Evolutionary conservation across 305 asterid species (phyloP), one percentile per base, ranked within the genome.

Genomic region (Fraxinus baroniana): DNA sequence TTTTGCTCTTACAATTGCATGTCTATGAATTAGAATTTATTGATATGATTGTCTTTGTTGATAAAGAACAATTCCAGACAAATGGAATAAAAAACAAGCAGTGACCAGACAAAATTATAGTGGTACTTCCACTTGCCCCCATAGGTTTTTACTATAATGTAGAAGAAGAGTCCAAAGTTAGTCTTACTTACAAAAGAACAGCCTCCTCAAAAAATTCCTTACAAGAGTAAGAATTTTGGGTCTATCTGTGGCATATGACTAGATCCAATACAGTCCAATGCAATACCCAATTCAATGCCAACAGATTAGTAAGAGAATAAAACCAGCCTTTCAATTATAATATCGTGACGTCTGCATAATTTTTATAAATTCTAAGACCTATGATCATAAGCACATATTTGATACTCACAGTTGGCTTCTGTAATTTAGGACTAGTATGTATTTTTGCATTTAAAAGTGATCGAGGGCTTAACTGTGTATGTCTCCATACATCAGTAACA

Each of bases 301-400:
- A 39, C 44, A 37, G 71, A 66, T 22, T 39, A 32, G 41, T 26
- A 26, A 36, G 60, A 37, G 37, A 28, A 8, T 30, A 30, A 52
- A 8, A 68, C 1, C 20, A 18, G 33, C 66, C 46, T 62, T 78
- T 78, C 15, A 52, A 80, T 35, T 39, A 78, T 62, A 9, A 64
- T 18, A 22, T 36, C 26, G 0, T 22, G 30, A 64, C 3, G 17
- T 30, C 57, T 13, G 60, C 18, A 76, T 73, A 30, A 30, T 18
- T 20, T 20, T 4, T 30, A 76, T 2, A 15, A 30, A 74, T 2
- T 13, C 28, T n/a, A 81, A 17, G 32, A 49, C 78, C 33, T n/a
- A 41, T 22, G 72, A 62, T 62, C 72, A 64, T 68, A 70, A 77
- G 17, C 36, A 76, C 55, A 66, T 62, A 52, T 55, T 72, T 60